Conservation (phyloP, 2,329 filamentous ascomycete species). For the Monilinia aucupariae region DNA sequence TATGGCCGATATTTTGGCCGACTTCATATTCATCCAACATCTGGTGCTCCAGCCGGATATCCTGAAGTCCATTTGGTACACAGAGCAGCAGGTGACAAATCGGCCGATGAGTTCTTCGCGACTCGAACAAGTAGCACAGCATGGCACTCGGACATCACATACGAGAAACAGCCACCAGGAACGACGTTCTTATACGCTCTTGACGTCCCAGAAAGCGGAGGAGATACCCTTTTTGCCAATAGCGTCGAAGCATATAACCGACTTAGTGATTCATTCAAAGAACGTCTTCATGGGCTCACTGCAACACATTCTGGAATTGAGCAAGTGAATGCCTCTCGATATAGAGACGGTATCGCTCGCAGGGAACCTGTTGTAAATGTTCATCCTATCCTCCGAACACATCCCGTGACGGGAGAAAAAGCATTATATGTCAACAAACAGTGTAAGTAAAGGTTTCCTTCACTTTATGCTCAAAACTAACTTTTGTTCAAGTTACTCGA, state of each 20-base stretch:
- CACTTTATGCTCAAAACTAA: conserved; percentile 11
- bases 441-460: conserved; percentile 48
- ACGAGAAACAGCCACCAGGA: conserved; percentile 81
- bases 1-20: conserved; percentile 73
- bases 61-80: conserved; percentile 77
- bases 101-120: conserved; percentile 56
- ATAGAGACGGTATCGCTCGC: conserved; percentile 63
- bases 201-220: conserved; percentile 73
- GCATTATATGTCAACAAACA: conserved; percentile 77
- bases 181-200: conserved; percentile 86
- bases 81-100: conserved; percentile 60
- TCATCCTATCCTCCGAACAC: conserved; percentile 75
- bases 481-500: conserved; percentile 58
- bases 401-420: conserved; percentile 79
- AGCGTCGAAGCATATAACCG: conserved; percentile 75
- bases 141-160: conserved; percentile 86
- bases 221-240: conserved; percentile 80
- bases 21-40: conserved; percentile 76
- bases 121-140: conserved; percentile 73
- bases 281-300: conserved; percentile 72
- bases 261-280: conserved; percentile 71
- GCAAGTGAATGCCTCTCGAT: conserved; percentile 66
- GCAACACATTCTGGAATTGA: conserved; percentile 79
- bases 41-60: conserved; percentile 65
- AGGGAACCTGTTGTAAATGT: conserved; percentile 69